These are phyloP conservation scores for Crithidia thermophila DNA, from an alignment of 208 protist genomes.

Conservation along the genomic window DNA sequence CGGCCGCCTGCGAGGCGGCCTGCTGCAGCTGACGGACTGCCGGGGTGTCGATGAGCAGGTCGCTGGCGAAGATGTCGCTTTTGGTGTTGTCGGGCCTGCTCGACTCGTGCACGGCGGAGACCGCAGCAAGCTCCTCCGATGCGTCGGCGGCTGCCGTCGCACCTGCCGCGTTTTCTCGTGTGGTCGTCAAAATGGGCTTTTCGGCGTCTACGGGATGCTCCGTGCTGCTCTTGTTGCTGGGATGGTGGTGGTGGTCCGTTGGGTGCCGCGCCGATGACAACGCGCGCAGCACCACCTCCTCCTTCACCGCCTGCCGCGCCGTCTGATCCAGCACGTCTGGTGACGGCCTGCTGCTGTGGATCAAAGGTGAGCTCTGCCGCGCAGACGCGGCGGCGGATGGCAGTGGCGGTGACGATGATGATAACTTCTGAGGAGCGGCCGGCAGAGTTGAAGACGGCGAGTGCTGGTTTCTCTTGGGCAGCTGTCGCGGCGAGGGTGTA, in stretches of 20 bases:
- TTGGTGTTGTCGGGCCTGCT: not conserved
- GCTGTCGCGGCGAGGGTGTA: not conserved
- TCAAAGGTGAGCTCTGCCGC: not conserved
- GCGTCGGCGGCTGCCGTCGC: too few relatives aligned
- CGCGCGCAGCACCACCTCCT: slow-evolving; percentile 16
- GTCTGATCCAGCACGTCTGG: slow-evolving; percentile 25
- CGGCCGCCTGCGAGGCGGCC: slow-evolving; percentile 52
- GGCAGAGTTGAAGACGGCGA: too few relatives aligned
- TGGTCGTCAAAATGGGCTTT: too few relatives aligned
- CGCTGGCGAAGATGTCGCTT: not conserved
- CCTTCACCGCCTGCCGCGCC: slow-evolving; percentile 23
- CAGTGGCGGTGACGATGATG: too few relatives aligned
- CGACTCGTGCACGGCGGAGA: too few relatives aligned
- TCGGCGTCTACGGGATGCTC: too few relatives aligned
- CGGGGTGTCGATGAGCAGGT: slow-evolving; percentile 9
- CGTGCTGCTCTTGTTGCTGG: not conserved
- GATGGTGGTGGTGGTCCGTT: not conserved
- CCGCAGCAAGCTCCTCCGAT: too few relatives aligned
- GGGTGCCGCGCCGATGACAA: not conserved
- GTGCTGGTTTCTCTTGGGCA: too few relatives aligned
- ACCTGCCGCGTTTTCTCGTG: too few relatives aligned
- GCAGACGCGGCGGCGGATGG: not conserved
- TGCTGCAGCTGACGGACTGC: slow-evolving; percentile 31
- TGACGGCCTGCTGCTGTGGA: not conserved
- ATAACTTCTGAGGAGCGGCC: too few relatives aligned